These are phyloP conservation scores for Pleoardoris graminearum DNA, from an alignment of 2,329 filamentous ascomycete species.

Conservation along the genomic window DNA sequence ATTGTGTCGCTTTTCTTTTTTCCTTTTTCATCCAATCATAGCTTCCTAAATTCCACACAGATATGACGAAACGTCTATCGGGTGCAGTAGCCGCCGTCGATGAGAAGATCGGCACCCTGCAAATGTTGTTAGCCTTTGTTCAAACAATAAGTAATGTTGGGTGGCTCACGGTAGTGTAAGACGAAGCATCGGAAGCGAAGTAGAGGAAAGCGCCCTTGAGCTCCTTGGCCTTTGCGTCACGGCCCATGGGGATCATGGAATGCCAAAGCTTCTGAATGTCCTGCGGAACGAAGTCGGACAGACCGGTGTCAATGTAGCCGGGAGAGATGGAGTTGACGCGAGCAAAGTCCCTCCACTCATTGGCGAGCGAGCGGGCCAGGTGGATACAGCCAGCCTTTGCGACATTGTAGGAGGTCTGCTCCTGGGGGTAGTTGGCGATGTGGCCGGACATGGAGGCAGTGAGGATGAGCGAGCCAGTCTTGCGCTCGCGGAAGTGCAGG, in stretches of 20 bases:
- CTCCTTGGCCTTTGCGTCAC: constrained; percentile 74
- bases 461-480: constrained; percentile 67
- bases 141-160: neutral
- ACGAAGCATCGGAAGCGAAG: constrained; percentile 78
- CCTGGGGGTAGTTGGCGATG: constrained; percentile 81
- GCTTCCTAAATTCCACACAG: neutral
- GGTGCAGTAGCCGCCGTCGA: constrained; percentile 72
- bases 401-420: constrained; percentile 56
- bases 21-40: neutral
- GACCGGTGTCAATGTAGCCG: constrained; percentile 69
- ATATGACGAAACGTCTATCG: constrained; percentile 36
- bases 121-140: constrained; percentile 27
- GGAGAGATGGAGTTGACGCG: constrained; percentile 70
- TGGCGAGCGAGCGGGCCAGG: constrained; percentile 65
- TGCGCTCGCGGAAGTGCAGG: constrained; percentile 70
- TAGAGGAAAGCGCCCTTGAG: constrained; percentile 84
- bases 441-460: constrained; percentile 77
- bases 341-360: constrained; percentile 71
- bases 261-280: constrained; percentile 75
- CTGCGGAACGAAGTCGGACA: constrained; percentile 66
- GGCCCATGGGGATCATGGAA: constrained; percentile 78
- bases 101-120: constrained; percentile 65
- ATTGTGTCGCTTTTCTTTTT: neutral
- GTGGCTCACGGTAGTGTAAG: constrained; percentile 69
- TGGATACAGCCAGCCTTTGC: constrained; percentile 70